Conservation (phyloP, 2,329 filamentous ascomycete species). For the Colletotrichum liriopes region DNA sequence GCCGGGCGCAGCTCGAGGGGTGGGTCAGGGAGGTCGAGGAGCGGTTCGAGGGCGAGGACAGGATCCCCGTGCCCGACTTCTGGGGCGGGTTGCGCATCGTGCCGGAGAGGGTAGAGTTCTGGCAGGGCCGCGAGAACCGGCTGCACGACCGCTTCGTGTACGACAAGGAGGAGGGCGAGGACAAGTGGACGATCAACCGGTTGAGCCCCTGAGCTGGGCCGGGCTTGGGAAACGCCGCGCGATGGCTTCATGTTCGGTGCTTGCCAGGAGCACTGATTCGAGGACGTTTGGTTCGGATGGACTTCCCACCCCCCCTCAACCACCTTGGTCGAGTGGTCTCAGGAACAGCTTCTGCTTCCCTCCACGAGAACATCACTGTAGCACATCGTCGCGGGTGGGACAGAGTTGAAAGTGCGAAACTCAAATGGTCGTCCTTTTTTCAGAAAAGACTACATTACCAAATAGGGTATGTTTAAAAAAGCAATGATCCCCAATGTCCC, state of each 20-base stretch:
- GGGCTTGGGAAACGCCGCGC: no score
- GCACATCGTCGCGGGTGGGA: neutral
- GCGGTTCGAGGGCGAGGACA: constrained; percentile 80
- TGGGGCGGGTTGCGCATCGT: constrained; percentile 94
- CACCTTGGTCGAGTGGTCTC: neutral
- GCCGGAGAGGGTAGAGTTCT: constrained; percentile 93
- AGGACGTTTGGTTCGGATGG: neutral
- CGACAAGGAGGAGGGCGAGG: constrained; percentile 67
- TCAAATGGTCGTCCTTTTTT: constrained; percentile 15
- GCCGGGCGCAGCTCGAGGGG: constrained; percentile 80
- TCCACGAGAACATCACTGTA: neutral
- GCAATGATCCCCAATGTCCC: constrained; percentile 6
- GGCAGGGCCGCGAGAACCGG: constrained; percentile 91
- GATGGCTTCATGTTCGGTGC: no score
- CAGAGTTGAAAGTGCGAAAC: neutral
- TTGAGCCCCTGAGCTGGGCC: constrained; percentile 63
- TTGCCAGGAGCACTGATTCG: neutral
- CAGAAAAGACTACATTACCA: constrained; percentile 32
- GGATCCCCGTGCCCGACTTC: constrained; percentile 92
- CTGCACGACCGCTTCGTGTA: constrained; percentile 96
- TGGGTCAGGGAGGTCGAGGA: constrained; percentile 84
- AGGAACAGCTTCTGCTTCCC: neutral
- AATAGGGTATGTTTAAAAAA: constrained; percentile 38
- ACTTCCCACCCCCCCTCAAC: neutral
- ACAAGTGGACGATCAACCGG: constrained; percentile 78